Base-by-base conservation (phyloP, 305 asterid genomes). In the Fraxinus velutina region DNA sequence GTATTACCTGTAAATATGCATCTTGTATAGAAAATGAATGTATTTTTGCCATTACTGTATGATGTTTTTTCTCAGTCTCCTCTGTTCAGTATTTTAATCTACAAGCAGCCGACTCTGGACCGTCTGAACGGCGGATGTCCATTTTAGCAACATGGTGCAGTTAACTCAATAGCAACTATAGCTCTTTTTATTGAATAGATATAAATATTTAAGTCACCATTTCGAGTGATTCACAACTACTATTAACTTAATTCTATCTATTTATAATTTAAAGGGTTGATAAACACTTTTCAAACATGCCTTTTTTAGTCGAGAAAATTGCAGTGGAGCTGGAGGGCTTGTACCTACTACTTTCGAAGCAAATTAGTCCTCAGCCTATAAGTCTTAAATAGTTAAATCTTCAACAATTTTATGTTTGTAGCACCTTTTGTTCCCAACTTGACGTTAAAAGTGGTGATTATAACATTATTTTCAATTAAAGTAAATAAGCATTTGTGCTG, bases 21-120 rank as follows among this genome's bases (percentile, higher is more conserved):
- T 79, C 82, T 76, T 91, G 94, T 91, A 90, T 87, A 92, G 87
- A 78, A 86, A 84, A 85, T 79, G 79, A 80, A 83, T 72, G 88
- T 86, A 86, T 73, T 93, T 89, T 93, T 90, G 93, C 79, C 82
- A 85, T 78, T 81, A 15, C 80, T 82, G 78, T 72, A 78, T 82
- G 81, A 77, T 75, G 76, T 34, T 81, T 68, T 4, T 74, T 77
- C 15, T 34, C n/a, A 24, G 6, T 22, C 34, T 64, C 15, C 13
- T 60, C 71, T 62, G 33, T 24, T 24, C 30, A 24, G 33, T 21
- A 2, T 24, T 64, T 24, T 55, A 55, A 33, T 33, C 36, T 42
- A 42, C 64, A 17, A 6, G 64, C 64, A 2, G 22, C 24, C 24
- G 9, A 19, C 64, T n/a, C 64, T 52, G 64, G 7, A n/a, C 66